These are phyloP conservation scores for Aquilaria sinensis DNA, from an alignment of 345 rosid species.

Conservation along the genomic window DNA sequence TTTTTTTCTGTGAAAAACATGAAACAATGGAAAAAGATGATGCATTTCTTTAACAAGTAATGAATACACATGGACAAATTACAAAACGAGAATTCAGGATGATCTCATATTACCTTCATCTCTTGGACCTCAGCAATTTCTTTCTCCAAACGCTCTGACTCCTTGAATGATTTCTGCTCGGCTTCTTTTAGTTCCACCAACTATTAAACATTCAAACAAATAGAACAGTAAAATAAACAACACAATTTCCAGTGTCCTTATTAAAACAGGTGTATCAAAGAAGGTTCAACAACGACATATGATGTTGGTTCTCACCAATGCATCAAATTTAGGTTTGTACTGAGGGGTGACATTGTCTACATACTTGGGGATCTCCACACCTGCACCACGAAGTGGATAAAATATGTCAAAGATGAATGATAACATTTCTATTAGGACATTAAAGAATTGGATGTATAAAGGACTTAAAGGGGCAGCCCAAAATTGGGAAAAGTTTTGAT, in stretches of 20 bases:
- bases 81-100: not conserved
- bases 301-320: conserved; percentile 52
- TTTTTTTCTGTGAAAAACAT: conserved; percentile 54
- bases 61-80: not conserved
- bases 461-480: not conserved
- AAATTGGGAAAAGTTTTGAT: not conserved
- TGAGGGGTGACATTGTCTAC: conserved; percentile 87
- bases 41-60: not conserved
- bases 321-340: conserved; percentile 89
- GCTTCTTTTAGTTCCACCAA: conserved; percentile 92
- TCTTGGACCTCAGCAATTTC: conserved; percentile 86
- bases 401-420: not conserved
- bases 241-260: not conserved
- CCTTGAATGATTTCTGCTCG: conserved; percentile 72
- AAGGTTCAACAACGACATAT: not conserved
- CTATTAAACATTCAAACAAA: conserved; percentile 21
- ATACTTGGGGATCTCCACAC: conserved; percentile 75
- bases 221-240: conserved; percentile 2
- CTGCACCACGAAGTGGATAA: conserved; percentile 35
- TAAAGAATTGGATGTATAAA: not conserved
- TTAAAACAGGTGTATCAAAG: not conserved
- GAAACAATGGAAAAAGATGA: not conserved
- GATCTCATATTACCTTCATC: conserved; percentile 50
- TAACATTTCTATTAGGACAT: not conserved
- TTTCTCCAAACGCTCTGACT: conserved; percentile 76